Base-by-base conservation (phyloP, 2,329 filamentous ascomycete genomes). In the Fusarium compactum region DNA sequence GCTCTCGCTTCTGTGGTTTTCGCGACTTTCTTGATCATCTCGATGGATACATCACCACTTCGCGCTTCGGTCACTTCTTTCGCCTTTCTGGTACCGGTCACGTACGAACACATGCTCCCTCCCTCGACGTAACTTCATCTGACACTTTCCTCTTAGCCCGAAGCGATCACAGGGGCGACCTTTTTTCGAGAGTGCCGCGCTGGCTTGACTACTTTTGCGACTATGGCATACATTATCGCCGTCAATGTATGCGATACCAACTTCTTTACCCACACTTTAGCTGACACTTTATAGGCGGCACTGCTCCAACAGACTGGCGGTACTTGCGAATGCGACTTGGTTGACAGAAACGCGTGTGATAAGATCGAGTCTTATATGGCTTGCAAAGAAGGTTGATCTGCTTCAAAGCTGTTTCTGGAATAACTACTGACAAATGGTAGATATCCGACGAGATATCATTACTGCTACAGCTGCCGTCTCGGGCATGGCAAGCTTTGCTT, bases 191-290 rank as follows among this genome's bases (percentile, higher is more conserved):
- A 96, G 79, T 82, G 96, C 61, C 90, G 93, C 29, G 93, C 93
- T 30, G 93, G 93, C 3, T 78, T 95, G 57, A 94, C 93, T 3
- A 96, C 93, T 4, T 92, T 92, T 77, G 90, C 91, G 58, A 92
- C 91, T 5, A 94, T 94, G 92, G 91, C 92, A 16, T 95, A 95
- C 80, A 95, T 96, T 73, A 94, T 96, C 76, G 91, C 91, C 11
- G 90, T 91, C 68, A 90, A 91, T 73, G 88, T 88, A 69, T 74
- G 84, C 74, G 7, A 43, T 12, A 16, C 12, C 22, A 12, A 6
- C 15, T 4, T 6, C 30, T 4, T 22, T 15, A 18, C 20, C 5
- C 20, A 20, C n/a, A 5, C 15, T 24, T 12, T 32, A 11, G n/a
- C 64, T 65, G 45, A 74, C 45, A 27, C 6, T 44, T 57, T 1